Conservation (phyloP, 176 grass and related monocot genomes). For the Cocos nucifera region DNA sequence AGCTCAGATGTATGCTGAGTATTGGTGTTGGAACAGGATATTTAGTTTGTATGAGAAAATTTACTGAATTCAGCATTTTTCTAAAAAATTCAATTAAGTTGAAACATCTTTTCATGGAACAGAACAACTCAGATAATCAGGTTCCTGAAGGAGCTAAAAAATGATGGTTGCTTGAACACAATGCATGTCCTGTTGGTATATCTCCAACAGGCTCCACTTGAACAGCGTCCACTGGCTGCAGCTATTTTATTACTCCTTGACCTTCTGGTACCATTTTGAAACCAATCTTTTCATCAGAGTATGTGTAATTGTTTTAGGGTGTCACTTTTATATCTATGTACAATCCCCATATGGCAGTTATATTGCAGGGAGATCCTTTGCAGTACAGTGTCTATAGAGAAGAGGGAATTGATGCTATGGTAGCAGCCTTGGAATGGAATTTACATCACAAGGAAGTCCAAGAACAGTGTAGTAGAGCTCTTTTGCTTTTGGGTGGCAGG, state of each 20-base stretch:
- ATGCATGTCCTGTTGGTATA: conserved; percentile 93
- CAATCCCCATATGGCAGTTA: conserved; percentile 19
- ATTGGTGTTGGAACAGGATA: no score
- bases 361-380: conserved; percentile 83
- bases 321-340: conserved; percentile 2
- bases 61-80: no score
- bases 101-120: conserved; percentile 24
- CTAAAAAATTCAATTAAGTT: no score
- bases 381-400: conserved; percentile 82
- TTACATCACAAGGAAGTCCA: conserved; percentile 58
- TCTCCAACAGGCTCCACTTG: conserved; percentile 73
- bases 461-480: conserved; percentile 66
- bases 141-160: conserved; percentile 72
- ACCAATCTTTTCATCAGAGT: conserved; percentile 2
- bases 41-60: no score
- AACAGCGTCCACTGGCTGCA: conserved; percentile 75
- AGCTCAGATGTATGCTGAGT: no score
- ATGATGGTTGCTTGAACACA: conserved; percentile 60
- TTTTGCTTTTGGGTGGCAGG: conserved; percentile 65
- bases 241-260: conserved; percentile 74
- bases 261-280: conserved; percentile 61
- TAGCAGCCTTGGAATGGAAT: conserved; percentile 54
- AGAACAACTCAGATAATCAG: conserved; percentile 63
- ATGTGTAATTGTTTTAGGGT: not conserved
- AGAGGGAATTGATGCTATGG: conserved; percentile 68